Percentiles rank a stretch among this genome's conserved stretches.
These are phyloP conservation scores for Phytophthora megakarya DNA, from an alignment of 352 stramenopile genomes.

Conservation along the genomic window DNA sequence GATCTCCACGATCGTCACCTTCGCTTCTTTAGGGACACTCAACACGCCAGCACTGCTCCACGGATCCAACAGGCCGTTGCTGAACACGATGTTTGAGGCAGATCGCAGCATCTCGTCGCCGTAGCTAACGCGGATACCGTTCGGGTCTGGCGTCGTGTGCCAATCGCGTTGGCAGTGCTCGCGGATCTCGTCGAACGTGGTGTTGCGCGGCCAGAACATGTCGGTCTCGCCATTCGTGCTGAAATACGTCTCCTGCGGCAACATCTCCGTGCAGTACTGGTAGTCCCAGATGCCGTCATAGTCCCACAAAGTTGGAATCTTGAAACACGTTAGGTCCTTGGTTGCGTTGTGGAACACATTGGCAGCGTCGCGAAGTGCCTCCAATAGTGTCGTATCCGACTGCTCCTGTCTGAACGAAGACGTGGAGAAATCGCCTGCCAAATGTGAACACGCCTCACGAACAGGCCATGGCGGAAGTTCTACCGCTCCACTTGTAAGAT, in stretches of 20 bases:
- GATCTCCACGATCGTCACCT: slow-evolving; percentile 72
- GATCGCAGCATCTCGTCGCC: slow-evolving; percentile 60
- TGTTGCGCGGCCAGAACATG: slow-evolving; percentile 91
- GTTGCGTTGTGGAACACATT: slow-evolving; percentile 93
- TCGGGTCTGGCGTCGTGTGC: slow-evolving; percentile 68
- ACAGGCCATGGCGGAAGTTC: slow-evolving; percentile 92
- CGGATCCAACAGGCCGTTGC: slow-evolving; percentile 93
- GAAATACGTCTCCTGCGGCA: slow-evolving; percentile 89
- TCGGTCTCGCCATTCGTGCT: slow-evolving; percentile 87
- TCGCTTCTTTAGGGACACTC: slow-evolving; percentile 50
- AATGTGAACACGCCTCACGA: slow-evolving; percentile 85
- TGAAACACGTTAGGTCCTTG: slow-evolving; percentile 69
- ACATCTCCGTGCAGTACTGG: slow-evolving; percentile 93
- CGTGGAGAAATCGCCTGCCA: slow-evolving; percentile 52
- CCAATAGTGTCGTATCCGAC: slow-evolving; percentile 41
- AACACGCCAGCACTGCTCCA: slow-evolving; percentile 92
- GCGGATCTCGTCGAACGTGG: slow-evolving; percentile 62
- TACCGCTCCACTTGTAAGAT: slow-evolving; percentile 81
- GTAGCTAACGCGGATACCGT: slow-evolving; percentile 80
- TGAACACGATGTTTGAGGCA: slow-evolving; percentile 96
- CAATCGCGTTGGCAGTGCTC: slow-evolving; percentile 70
- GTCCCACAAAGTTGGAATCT: slow-evolving; percentile 67
- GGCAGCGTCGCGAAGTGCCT: slow-evolving; percentile 62
- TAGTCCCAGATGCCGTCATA: slow-evolving; percentile 92
- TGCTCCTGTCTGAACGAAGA: slow-evolving; percentile 27